Base-by-base conservation (phyloP, 73 alveolate genomes). In the Paramecium biaurelia region DNA sequence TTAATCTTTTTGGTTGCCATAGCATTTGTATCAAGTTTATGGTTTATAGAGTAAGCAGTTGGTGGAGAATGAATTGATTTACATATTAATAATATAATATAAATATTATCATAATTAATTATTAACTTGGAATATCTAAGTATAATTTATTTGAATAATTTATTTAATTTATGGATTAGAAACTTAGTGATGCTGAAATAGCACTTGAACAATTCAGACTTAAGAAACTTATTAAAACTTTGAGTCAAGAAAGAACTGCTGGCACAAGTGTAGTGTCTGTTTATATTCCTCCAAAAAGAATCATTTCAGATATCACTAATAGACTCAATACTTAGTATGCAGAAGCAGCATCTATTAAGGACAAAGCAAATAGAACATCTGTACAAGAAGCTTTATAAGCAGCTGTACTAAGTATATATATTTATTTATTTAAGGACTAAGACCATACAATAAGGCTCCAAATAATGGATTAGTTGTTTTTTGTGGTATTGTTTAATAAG, bases 401-500 rank as follows among this genome's bases (percentile, higher is more conserved):
- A 34, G 89, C 94, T 23, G 32, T 89, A 4, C 68, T 70, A 68
- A 89, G 94, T 89, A 89, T 20, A 12, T 68, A 70, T 10, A 37
- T 42, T n/a, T 2, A 20, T 14, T 34, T 57, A 20, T 45, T 63
- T 7, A 18, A 85, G 85, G 95, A 68, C 96, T 97, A 43, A 97
- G 96, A 96, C 95, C 95, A 37, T 97, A 97, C 95, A 96, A 93
- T 32, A 89, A 95, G 70, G 98, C 99, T 15, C 99, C 99, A 4
- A 88, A 95, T 20, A 98, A 98, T 97, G 99, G 99, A 26, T 93
- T 98, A 70, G 98, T 98, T 41, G 86, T 98, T 32, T 98, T 93
- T 93, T 96, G 99, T 85, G 99, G 99, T 23, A 96, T 95, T 42
- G 98, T 98, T 14, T 95, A 96, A 68, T 95, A 95, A 93, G 99